phyloP scores from a whole-genome alignment of 371 early-diverging fungal genomes.

The Haplosporangium sp. region DNA sequence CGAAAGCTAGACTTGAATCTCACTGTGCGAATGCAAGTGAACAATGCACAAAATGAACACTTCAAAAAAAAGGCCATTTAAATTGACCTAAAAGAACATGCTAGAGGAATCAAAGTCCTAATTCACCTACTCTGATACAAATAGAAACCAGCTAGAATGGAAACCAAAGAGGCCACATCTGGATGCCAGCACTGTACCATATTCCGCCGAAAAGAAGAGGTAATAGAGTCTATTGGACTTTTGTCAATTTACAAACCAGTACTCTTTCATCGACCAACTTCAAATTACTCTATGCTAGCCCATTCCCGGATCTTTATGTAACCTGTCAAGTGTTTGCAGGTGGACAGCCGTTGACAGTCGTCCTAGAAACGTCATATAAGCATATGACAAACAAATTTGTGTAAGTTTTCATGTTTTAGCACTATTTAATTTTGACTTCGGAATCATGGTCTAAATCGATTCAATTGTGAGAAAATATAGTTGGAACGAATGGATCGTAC shows the following conservation, averaged over 20 bases:
- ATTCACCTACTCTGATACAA: not conserved
- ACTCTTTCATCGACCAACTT: not conserved
- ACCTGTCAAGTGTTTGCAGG: constrained; percentile 84
- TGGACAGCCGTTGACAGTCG: constrained; percentile 79
- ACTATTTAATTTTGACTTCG: not conserved
- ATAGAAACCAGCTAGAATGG: constrained; percentile 36
- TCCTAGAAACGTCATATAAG: constrained; percentile 77
- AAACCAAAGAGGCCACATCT: constrained; percentile 51
- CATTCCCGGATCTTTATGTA: constrained; percentile 73
- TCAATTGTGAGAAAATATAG: constrained; percentile 44
- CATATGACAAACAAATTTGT: constrained; percentile 66
- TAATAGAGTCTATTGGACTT: constrained; percentile 5
- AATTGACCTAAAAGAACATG: not conserved
- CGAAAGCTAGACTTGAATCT: constrained; percentile 74
- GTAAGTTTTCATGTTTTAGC: constrained; percentile 45
- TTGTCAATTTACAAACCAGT: not conserved
- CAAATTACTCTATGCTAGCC: constrained; percentile 37
- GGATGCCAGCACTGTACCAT: constrained; percentile 40
- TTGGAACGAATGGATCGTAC: constrained; percentile 93
- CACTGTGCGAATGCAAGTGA: constrained; percentile 74
- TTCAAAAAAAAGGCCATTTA: not conserved
- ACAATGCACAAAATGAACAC: not conserved
- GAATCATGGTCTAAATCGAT: not conserved
- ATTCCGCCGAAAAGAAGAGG: constrained; percentile 58
- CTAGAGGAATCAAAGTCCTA: not conserved